Evolutionary conservation across 768 basidiomycete species (phyloP), one percentile per base, ranked within the genome.

Genomic region (Pilatotrama ljubarskyi): DNA sequence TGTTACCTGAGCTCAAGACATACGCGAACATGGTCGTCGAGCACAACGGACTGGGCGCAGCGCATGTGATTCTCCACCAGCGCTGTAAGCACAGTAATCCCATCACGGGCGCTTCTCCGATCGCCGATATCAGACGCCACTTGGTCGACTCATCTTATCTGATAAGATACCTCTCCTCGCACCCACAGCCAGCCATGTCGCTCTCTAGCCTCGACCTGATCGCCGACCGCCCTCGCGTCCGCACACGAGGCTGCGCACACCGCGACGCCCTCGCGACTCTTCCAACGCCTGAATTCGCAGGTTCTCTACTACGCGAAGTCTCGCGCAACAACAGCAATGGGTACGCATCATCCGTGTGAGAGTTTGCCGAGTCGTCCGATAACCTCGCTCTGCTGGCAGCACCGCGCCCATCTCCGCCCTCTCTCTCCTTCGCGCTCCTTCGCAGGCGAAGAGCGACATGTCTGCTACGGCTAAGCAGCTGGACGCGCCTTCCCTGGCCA

Each of bases 21-120:
- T 62, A 62, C 35, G 70, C 68, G 64, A 72, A 68, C 70, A 72
- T 72, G 64, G 66, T 65, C 59, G 66, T 68, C 54, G 63, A 51
- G 56, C 42, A 38, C 55, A 64, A 62, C 66, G 36, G 32, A 51
- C 53, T 18, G 42, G 47, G 3, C 29, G 32, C 35, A 18, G n/a
- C 6, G 2, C 69, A 70, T 70, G 69, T 70, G 69, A 70, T 70
- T 53, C 40, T 53, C 17, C 36, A 15, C 17, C 13, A 9, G 3
- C 18, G 13, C 17, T 22, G 3, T 20, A n/a, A n/a, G n/a, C n/a
- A n/a, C n/a, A n/a, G n/a, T n/a, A n/a, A 35, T 14, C 26, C 44
- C 48, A 59, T 59, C 51, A 36, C 24, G 32, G 53, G 59, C 59
- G 59, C 52, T 37, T 55, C 29, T 10, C 10, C 29, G 29, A 32